Evolutionary conservation across 2,329 filamentous ascomycete species (phyloP).

Genomic region (Trichophyton rubrum): DNA sequence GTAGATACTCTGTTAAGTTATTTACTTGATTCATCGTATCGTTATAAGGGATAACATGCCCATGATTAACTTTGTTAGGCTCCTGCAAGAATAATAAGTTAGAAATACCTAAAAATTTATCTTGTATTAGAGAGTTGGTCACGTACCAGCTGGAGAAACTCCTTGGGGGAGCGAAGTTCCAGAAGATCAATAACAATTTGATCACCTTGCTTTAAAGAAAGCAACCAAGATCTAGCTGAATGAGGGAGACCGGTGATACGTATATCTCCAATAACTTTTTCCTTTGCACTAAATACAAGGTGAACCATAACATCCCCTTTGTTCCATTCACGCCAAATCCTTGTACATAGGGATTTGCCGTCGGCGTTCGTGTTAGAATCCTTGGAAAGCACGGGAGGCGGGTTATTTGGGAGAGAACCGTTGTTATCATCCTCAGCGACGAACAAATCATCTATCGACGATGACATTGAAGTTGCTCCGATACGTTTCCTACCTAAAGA

Average conservation of each 20-base stretch:
- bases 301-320: slow-evolving; percentile 18
- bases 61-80: slow-evolving; percentile 15
- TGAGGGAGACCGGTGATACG: slow-evolving; percentile 20
- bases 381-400: background rate
- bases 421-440: background rate
- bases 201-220: slow-evolving; percentile 11
- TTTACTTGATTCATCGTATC: slow-evolving; percentile 21
- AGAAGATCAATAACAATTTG: slow-evolving; percentile 23
- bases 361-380: background rate
- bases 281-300: slow-evolving; percentile 22
- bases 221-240: slow-evolving; percentile 13
- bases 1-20: slow-evolving; percentile 19
- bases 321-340: background rate
- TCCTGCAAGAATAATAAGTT: slow-evolving; percentile 6
- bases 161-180: slow-evolving; percentile 20
- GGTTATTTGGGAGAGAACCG: background rate
- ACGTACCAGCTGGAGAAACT: slow-evolving; percentile 22
- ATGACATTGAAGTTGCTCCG: background rate
- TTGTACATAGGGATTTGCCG: background rate
- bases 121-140: background rate
- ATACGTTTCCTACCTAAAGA: background rate
- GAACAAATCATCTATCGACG: background rate
- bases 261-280: slow-evolving; percentile 19
- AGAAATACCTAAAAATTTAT: background rate
- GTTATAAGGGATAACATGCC: slow-evolving; percentile 25